Evolutionary conservation across 2,329 filamentous ascomycete species (phyloP).

Genomic region (Fusarium buxicola): DNA sequence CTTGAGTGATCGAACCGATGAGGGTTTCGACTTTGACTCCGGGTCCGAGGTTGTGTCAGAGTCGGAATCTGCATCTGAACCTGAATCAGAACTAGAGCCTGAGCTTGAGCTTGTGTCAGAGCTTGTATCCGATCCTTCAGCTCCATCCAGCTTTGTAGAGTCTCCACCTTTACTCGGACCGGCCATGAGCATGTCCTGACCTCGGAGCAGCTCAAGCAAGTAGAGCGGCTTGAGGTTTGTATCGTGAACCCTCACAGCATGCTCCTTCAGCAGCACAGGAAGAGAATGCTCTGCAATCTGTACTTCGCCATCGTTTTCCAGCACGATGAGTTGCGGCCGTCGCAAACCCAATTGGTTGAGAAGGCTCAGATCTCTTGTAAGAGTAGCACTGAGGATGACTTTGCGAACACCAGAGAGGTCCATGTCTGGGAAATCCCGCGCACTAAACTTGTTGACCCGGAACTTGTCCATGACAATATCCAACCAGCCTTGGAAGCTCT

Average conservation of each 20-base stretch:
- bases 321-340: slow-evolving; percentile 79
- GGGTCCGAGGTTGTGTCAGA: slow-evolving; percentile 47
- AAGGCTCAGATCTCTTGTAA: slow-evolving; percentile 87
- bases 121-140: slow-evolving; percentile 52
- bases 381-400: slow-evolving; percentile 89
- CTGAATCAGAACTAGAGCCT: slow-evolving; percentile 49
- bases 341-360: slow-evolving; percentile 78
- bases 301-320: slow-evolving; percentile 69
- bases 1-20: slow-evolving; percentile 31
- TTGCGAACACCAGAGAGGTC: slow-evolving; percentile 74
- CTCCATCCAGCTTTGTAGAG: slow-evolving; percentile 43
- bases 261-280: slow-evolving; percentile 72
- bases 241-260: slow-evolving; percentile 75
- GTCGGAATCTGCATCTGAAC: slow-evolving; percentile 44
- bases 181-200: slow-evolving; percentile 58
- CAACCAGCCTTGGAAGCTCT: slow-evolving; percentile 94
- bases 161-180: slow-evolving; percentile 23
- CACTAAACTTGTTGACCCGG: slow-evolving; percentile 60
- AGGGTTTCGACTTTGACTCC: slow-evolving; percentile 28
- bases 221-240: slow-evolving; percentile 83
- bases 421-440: slow-evolving; percentile 65
- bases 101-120: slow-evolving; percentile 43
- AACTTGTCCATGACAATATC: slow-evolving; percentile 75
- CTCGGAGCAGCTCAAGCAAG: slow-evolving; percentile 79
- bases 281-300: slow-evolving; percentile 63